Percentiles rank a stretch among this genome's conserved stretches.
Conservation (phyloP, 345 rosid species). For the Hevea brasiliensis region DNA sequence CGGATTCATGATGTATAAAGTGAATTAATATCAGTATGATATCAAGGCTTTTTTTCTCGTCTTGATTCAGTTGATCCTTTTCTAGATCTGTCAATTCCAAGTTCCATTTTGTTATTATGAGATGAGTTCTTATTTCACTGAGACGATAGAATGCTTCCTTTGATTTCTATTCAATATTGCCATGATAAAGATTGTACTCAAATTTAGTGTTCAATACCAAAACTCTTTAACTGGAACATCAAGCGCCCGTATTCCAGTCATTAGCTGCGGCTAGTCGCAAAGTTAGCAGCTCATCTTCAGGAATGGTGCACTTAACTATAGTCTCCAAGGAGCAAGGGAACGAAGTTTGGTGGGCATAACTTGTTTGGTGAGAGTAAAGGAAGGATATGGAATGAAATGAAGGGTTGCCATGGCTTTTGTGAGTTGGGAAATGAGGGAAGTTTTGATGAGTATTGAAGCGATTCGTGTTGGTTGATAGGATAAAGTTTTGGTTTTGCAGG, state of each 20-base stretch:
- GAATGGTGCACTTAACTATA: slow-evolving; percentile 54
- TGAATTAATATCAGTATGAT: not conserved
- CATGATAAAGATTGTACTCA: not conserved
- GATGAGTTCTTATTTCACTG: not conserved
- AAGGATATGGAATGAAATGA: slow-evolving; percentile 50
- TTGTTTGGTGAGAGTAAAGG: slow-evolving; percentile 45
- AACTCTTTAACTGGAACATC: not conserved
- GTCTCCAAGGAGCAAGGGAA: slow-evolving; percentile 26
- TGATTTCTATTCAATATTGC: not conserved
- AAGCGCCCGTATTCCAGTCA: slow-evolving; percentile 38
- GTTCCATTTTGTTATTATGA: no score
- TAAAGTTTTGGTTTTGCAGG: slow-evolving; percentile 33
- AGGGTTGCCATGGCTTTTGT: slow-evolving; percentile 56
- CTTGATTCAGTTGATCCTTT: not conserved
- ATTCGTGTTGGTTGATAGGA: slow-evolving; percentile 39
- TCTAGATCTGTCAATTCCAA: not conserved
- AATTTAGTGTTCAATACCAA: not conserved
- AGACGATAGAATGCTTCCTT: not conserved
- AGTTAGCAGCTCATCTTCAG: slow-evolving; percentile 84
- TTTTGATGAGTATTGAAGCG: not conserved
- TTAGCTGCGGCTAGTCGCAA: slow-evolving; percentile 86
- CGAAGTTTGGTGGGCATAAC: slow-evolving; percentile 25
- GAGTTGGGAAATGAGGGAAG: slow-evolving; percentile 12
- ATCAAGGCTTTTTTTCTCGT: not conserved
- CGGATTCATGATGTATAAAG: not conserved